Evolutionary conservation across 257 asterid genomes (phyloP), one percentile per base, ranked within the genome.

Genomic region (Salvia miltiorrhiza): DNA sequence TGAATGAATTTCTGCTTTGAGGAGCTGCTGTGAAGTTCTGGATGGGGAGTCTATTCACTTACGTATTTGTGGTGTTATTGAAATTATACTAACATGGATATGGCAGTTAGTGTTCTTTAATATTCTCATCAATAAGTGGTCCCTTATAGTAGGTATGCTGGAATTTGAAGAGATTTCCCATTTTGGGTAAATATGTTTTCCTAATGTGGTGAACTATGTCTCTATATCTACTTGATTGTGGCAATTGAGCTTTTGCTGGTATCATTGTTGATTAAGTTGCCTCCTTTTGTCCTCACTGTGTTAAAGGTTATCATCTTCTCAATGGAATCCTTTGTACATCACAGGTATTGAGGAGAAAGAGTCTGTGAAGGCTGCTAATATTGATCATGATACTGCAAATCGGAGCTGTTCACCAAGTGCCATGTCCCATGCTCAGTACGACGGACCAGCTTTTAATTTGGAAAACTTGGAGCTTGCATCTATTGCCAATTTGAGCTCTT

Each of bases 311-410:
- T 49, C 44, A 33, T 28, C 14, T 73, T n/a, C 79, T 77, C 70
- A 69, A 48, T 43, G 13, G n/a, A 37, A 11, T 69, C 69, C 30
- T 73, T 49, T 57, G 67, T 55, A 44, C 56, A 39, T 77, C 71
- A 44, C 92, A 92, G 98, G 98, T 69, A 61, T 69, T 23, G 97
- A 85, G 78, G 96, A 94, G 83, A 89, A 89, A 70, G 85, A 76
- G 30, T 80, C 81, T 30, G 28, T 57, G 73, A 86, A 82, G 82
- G 75, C 78, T 43, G 83, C 72, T 44, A 74, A 65, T 68, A 64
- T 49, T 40, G 89, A 87, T 67, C 80, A 77, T 12, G 83, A 78
- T 49, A 47, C 65, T 33, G 73, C 82, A 77, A 79, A 77, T 70
- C 61, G 85, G 65, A 78, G 86, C 74, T 82, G 84, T 63, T 84